Conservation (phyloP, 2,329 filamentous ascomycete genomes). For the Acrocalymma vagum region DNA sequence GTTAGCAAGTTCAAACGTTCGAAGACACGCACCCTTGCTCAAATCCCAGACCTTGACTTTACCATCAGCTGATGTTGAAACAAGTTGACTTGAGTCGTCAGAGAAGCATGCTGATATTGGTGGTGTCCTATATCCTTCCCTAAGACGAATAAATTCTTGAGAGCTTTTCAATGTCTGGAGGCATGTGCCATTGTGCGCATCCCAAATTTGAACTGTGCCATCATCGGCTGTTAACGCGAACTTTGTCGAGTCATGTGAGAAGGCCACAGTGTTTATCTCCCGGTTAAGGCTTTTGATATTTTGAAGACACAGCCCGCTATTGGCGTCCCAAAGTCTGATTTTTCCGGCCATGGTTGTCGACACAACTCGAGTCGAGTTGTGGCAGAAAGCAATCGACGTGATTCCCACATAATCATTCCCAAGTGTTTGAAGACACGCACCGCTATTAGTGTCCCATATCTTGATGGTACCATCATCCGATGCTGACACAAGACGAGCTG, state of each 20-base stretch:
- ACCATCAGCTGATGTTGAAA: not conserved
- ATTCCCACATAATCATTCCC: constrained; percentile 21
- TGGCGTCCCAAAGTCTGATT: constrained; percentile 22
- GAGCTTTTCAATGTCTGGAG: constrained; percentile 22
- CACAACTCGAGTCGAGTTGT: constrained; percentile 11
- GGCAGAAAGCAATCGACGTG: constrained; percentile 26
- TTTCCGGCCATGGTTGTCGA: constrained; percentile 4
- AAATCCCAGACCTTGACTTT: constrained; percentile 3
- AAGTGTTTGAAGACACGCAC: constrained; percentile 17
- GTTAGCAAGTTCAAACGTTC: constrained; percentile 11
- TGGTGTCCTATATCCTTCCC: constrained; percentile 10
- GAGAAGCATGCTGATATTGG: constrained; percentile 27
- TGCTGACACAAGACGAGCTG: too few relatives aligned
- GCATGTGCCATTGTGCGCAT: constrained; percentile 18
- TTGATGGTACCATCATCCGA: too few relatives aligned
- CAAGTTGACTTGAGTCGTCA: constrained; percentile 2
- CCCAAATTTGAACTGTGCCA: constrained; percentile 12
- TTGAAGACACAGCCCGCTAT: constrained; percentile 10
- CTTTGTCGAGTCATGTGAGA: constrained; percentile 22
- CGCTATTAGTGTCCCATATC: not conserved
- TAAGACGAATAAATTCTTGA: too few relatives aligned
- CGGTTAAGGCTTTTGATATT: constrained; percentile 23
- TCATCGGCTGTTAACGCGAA: constrained; percentile 26
- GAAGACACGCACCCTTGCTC: constrained; percentile 5
- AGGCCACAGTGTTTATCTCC: constrained; percentile 21